A percentile compares a stretch with the other conserved stretches of the same genome.
These are phyloP conservation scores for Cystoderma amianthinum DNA, from an alignment of 768 basidiomycete species.

Conservation along the genomic window DNA sequence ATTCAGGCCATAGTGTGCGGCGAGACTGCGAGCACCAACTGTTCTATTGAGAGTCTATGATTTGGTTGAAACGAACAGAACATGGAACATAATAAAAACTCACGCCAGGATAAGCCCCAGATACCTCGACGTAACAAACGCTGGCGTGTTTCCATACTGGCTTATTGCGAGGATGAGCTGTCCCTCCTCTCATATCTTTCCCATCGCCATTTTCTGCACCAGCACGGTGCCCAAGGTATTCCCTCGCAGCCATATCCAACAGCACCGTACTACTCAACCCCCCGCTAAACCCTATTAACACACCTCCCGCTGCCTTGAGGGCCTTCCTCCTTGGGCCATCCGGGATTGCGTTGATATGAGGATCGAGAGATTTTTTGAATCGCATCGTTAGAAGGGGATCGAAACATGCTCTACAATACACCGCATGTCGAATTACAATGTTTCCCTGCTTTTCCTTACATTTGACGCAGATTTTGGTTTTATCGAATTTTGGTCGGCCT, in stretches of 20 bases:
- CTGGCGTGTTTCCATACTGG: conserved; percentile 55
- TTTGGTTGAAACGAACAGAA: conserved; percentile 7
- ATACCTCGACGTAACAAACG: conserved; percentile 69
- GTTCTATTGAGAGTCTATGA: conserved; percentile 38
- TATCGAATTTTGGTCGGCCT: conserved; percentile 67
- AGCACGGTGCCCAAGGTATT: conserved; percentile 5
- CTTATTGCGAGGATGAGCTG: conserved; percentile 57
- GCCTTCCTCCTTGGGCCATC: conserved; percentile 50
- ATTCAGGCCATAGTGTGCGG: conserved; percentile 38
- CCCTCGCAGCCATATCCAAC: conserved; percentile 39
- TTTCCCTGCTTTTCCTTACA: conserved; percentile 64
- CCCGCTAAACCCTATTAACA: conserved; percentile 71
- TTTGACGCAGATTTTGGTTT: conserved; percentile 61
- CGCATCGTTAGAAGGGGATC: conserved; percentile 52
- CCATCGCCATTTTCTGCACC: conserved; percentile 12
- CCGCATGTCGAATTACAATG: conserved; percentile 70
- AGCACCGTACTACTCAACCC: conserved; percentile 71
- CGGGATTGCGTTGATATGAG: conserved; percentile 49
- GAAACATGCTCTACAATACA: conserved; percentile 74
- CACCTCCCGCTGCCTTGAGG: conserved; percentile 60
- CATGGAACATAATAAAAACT: conserved; percentile 15
- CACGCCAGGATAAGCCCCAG: conserved; percentile 54
- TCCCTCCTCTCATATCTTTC: conserved; percentile 39
- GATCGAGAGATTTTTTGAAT: conserved; percentile 61
- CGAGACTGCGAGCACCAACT: conserved; percentile 38